A percentile compares a stretch with the other conserved stretches of the same genome.
phyloP scores from a whole-genome alignment of 1,284 basidiomycete species.

The Tilletia caries region DNA sequence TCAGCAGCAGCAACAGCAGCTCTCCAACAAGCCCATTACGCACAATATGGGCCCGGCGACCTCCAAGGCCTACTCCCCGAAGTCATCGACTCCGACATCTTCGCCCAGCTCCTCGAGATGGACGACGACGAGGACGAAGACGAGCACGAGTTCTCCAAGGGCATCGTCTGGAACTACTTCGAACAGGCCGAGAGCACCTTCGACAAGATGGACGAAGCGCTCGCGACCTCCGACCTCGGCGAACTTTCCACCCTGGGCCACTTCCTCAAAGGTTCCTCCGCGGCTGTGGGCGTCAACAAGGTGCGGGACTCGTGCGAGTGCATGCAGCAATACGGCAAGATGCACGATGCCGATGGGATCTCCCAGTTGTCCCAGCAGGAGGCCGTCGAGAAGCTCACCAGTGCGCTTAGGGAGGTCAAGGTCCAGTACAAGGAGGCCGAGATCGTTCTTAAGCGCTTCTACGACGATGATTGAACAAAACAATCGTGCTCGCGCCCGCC shows the following conservation, averaged over 20 bases:
- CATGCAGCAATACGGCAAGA: constrained; percentile 76
- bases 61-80: constrained; percentile 24
- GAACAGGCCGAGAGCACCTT: constrained; percentile 65
- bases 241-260: constrained; percentile 76
- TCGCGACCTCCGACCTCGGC: constrained; percentile 64
- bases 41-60: not conserved
- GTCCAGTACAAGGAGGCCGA: constrained; percentile 46
- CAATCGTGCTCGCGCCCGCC: not conserved
- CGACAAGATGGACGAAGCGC: constrained; percentile 69
- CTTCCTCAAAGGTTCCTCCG: constrained; percentile 90
- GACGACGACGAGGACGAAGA: constrained; percentile 74
- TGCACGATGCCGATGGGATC: constrained; percentile 53
- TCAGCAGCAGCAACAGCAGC: not conserved
- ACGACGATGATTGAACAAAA: constrained; percentile 43
- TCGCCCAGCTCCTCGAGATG: constrained; percentile 81
- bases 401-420: constrained; percentile 40
- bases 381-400: constrained; percentile 33
- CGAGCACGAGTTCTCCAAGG: constrained; percentile 52
- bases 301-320: constrained; percentile 79
- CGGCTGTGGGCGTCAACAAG: constrained; percentile 75
- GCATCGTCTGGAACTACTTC: constrained; percentile 67
- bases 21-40: not conserved
- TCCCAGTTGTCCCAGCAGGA: constrained; percentile 31
- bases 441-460: constrained; percentile 51
- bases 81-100: constrained; percentile 73